Percentiles rank a stretch among this genome's conserved stretches.
These are phyloP conservation scores for Catenaria anguillulae DNA, from an alignment of 371 early-diverging fungal species.

Conservation along the genomic window DNA sequence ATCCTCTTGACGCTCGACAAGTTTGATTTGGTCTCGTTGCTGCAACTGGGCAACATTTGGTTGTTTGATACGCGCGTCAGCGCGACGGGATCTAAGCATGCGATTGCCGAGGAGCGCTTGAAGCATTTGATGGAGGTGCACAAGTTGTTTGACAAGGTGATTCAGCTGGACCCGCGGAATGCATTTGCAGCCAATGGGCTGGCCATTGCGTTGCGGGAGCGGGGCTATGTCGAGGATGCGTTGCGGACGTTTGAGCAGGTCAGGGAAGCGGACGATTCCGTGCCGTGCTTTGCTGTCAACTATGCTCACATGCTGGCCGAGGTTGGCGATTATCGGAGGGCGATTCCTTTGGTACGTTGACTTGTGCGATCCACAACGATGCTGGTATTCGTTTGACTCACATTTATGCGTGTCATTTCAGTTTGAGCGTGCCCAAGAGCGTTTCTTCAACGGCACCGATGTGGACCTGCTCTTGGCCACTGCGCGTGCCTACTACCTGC, in stretches of 20 bases:
- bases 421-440: conserved; percentile 44
- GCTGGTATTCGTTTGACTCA: neutral
- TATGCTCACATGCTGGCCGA: conserved; percentile 63
- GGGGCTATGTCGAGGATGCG: conserved; percentile 49
- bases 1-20: conserved; percentile 60
- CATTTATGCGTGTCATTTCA: conserved; percentile 12
- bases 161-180: conserved; percentile 53
- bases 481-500: conserved; percentile 63
- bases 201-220: conserved; percentile 62
- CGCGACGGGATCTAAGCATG: neutral
- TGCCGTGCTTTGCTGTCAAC: conserved; percentile 51
- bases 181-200: conserved; percentile 62
- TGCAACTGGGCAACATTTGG: conserved; percentile 67
- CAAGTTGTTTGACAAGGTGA: conserved; percentile 65
- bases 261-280: conserved; percentile 32
- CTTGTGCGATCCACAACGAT: neutral
- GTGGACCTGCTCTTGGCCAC: conserved; percentile 27
- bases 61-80: neutral
- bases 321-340: conserved; percentile 49
- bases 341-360: conserved; percentile 31
- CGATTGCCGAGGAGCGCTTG: neutral
- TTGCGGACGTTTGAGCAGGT: conserved; percentile 59
- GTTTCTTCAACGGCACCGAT: conserved; percentile 38
- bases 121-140: conserved; percentile 50
- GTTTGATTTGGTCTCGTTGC: conserved; percentile 62